Conservation (phyloP, 140 eudicot species). For the Artemisia princeps region DNA sequence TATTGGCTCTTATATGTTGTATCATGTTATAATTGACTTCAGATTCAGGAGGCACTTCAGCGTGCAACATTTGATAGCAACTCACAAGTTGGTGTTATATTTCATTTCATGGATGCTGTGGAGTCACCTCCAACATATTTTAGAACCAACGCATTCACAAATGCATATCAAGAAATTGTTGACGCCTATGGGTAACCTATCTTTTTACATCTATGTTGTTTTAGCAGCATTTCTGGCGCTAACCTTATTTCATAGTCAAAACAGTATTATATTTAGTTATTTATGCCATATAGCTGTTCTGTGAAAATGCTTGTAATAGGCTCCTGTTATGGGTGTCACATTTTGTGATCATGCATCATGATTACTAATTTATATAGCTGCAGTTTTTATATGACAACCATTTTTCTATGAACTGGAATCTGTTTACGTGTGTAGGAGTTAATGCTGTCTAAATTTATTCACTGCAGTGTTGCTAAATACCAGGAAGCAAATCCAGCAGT, state of each 20-base stretch:
- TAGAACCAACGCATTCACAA: slow-evolving; percentile 81
- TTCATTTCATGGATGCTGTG: slow-evolving; percentile 75
- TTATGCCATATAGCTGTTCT: neutral
- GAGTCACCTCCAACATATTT: slow-evolving; percentile 97
- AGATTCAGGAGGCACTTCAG: slow-evolving; percentile 94
- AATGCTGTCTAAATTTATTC: slow-evolving; percentile 19
- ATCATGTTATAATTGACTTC: slow-evolving; percentile 8
- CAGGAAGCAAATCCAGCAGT: slow-evolving; percentile 99
- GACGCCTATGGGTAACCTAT: slow-evolving; percentile 91
- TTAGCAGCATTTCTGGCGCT: neutral
- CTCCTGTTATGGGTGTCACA: neutral
- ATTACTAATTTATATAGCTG: neutral
- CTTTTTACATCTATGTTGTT: slow-evolving; percentile 1
- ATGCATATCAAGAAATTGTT: slow-evolving; percentile 92
- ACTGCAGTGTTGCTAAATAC: slow-evolving; percentile 84
- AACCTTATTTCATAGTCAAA: neutral
- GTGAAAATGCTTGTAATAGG: neutral
- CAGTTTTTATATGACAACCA: slow-evolving; percentile 1
- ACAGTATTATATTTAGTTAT: neutral
- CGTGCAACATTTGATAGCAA: slow-evolving; percentile 95
- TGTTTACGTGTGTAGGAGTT: slow-evolving; percentile 12
- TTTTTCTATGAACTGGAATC: slow-evolving; percentile 5
- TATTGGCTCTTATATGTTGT: slow-evolving; percentile 1
- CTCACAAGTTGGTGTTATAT: slow-evolving; percentile 91
- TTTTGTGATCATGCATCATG: slow-evolving; percentile 9